Percentiles rank a stretch among this genome's conserved stretches.
These are phyloP conservation scores for Rhizophora mangle DNA, from an alignment of 345 rosid genomes.

Conservation along the genomic window DNA sequence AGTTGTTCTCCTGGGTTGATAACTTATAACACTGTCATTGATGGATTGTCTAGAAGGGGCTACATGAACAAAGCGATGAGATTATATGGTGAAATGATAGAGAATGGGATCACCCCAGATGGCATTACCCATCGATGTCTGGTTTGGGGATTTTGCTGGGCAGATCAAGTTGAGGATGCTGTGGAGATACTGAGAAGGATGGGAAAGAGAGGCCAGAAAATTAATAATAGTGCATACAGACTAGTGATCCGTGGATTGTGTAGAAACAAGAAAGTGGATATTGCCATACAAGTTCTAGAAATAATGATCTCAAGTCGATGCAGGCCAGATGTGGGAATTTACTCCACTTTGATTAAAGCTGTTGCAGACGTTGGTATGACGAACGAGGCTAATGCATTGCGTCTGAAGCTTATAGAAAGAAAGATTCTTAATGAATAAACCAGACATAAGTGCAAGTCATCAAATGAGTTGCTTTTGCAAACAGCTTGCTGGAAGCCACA, in stretches of 20 bases:
- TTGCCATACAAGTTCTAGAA: conserved; percentile 65
- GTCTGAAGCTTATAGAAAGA: conserved; percentile 42
- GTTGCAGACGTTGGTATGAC: conserved; percentile 61
- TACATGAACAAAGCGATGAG: conserved; percentile 48
- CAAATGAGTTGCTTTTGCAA: not conserved
- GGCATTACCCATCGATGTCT: conserved; percentile 66
- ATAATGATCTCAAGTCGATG: conserved; percentile 52
- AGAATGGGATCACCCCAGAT: conserved; percentile 58
- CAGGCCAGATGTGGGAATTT: conserved; percentile 50
- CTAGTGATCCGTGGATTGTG: conserved; percentile 57
- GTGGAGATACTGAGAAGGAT: conserved; percentile 55
- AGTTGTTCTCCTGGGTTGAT: conserved; percentile 62
- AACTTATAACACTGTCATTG: conserved; percentile 67
- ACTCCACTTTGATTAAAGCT: conserved; percentile 40
- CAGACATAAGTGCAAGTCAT: not conserved
- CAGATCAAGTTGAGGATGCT: conserved; percentile 50
- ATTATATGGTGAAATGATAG: conserved; percentile 52
- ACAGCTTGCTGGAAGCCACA: not conserved
- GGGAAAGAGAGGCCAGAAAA: conserved; percentile 43
- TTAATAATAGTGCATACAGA: conserved; percentile 46
- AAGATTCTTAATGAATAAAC: conserved; percentile 25
- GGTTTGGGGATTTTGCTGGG: conserved; percentile 62
- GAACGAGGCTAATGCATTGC: conserved; percentile 56
- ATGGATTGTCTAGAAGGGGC: conserved; percentile 57
- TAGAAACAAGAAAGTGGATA: conserved; percentile 49